Conservation (phyloP, 2,329 filamentous ascomycete species). For the Pseudogymnoascus sp. region DNA sequence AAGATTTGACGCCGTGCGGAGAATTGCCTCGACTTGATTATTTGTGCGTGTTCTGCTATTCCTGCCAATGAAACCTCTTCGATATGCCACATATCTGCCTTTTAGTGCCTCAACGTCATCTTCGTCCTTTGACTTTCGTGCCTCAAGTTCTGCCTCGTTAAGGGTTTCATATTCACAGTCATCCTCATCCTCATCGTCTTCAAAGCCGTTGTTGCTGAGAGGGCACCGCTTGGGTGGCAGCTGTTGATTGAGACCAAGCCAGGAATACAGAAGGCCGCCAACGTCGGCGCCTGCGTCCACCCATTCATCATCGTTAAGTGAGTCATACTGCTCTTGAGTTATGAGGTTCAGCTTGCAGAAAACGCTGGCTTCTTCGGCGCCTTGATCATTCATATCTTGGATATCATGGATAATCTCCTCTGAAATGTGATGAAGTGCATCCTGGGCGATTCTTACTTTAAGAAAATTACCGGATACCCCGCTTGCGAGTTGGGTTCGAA, state of each 20-base stretch:
- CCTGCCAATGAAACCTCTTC: conserved; percentile 22
- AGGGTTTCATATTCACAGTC: conserved; percentile 25
- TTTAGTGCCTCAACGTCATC: conserved; percentile 16
- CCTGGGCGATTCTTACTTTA: conserved; percentile 22
- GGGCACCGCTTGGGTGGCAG: conserved; percentile 21
- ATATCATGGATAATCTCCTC: neutral
- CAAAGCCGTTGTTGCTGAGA: conserved; percentile 19
- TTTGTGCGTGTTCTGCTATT: conserved; percentile 11
- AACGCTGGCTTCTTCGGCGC: conserved; percentile 45
- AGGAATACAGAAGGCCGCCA: conserved; percentile 11
- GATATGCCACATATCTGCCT: conserved; percentile 22
- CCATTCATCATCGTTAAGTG: conserved; percentile 44
- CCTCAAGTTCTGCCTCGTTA: conserved; percentile 21
- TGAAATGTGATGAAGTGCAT: conserved; percentile 11
- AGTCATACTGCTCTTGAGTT: conserved; percentile 54
- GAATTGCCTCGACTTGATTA: conserved; percentile 18
- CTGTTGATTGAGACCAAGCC: conserved; percentile 21
- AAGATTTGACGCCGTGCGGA: conserved; percentile 17
- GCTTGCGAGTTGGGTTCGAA: neutral
- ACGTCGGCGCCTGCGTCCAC: neutral
- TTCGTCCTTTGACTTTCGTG: conserved; percentile 15
- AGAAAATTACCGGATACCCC: neutral
- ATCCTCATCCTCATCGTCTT: conserved; percentile 20
- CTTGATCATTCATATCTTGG: conserved; percentile 12
- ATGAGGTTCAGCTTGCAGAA: conserved; percentile 53